Evolutionary conservation across 345 rosid genomes (phyloP).

Genomic region (Boechera stricta): DNA sequence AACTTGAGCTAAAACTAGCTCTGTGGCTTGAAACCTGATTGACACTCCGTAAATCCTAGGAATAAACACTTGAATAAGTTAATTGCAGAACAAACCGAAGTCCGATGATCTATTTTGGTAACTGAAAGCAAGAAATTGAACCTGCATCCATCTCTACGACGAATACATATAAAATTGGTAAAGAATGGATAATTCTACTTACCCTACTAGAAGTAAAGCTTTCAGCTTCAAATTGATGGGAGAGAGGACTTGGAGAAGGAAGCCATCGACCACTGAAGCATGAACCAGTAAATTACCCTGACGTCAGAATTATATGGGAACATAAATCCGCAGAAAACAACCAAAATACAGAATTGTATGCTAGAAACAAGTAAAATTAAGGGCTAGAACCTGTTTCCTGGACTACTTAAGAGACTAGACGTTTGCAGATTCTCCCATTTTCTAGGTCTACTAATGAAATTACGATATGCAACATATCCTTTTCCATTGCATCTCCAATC

Average conservation of each 20-base stretch:
- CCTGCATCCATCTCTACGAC: background rate
- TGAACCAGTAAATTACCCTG: slow-evolving; percentile 87
- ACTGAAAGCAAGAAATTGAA: background rate
- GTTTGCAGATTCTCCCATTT: slow-evolving; percentile 71
- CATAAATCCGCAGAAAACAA: slow-evolving; percentile 49
- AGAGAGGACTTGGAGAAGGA: slow-evolving; percentile 65
- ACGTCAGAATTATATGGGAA: slow-evolving; percentile 72
- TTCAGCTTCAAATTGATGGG: slow-evolving; percentile 74
- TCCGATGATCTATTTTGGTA: background rate
- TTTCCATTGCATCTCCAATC: slow-evolving; percentile 97
- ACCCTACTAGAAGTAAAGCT: slow-evolving; percentile 86
- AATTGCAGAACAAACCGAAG: slow-evolving; percentile 9
- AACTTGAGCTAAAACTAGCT: slow-evolving; percentile 80
- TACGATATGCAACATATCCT: slow-evolving; percentile 86
- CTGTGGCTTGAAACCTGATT: slow-evolving; percentile 69
- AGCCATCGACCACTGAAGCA: slow-evolving; percentile 95
- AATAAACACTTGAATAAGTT: slow-evolving; percentile 25
- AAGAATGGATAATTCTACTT: slow-evolving; percentile 31
- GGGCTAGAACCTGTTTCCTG: slow-evolving; percentile 68
- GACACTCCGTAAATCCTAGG: slow-evolving; percentile 73
- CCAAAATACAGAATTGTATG: background rate
- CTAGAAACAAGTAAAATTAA: background rate
- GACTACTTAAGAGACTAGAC: slow-evolving; percentile 76
- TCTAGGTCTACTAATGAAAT: slow-evolving; percentile 81
- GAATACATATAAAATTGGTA: background rate